These are phyloP conservation scores for Pichia sp. DNA, from an alignment of 1,139 yeast species.

Conservation along the genomic window DNA sequence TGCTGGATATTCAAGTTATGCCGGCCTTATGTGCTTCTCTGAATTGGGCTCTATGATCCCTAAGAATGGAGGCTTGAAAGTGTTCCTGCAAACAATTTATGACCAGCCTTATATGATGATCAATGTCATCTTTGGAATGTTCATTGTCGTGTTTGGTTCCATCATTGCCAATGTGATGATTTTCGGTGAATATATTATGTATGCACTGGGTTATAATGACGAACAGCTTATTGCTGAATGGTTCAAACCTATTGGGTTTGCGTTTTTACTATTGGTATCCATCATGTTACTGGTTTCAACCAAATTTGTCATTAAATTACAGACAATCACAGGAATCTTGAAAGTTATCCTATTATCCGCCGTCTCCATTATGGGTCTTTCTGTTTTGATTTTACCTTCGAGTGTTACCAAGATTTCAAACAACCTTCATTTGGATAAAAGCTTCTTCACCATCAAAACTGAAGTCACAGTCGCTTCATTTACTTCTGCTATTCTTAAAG, in stretches of 20 bases:
- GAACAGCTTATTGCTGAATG: constrained; percentile 18
- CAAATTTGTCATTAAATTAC: constrained; percentile 40
- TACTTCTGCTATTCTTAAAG: constrained; percentile 44
- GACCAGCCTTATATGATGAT: constrained; percentile 50
- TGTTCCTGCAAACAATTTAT: constrained; percentile 59
- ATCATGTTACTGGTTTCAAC: constrained; percentile 42
- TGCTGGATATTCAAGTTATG: constrained; percentile 53
- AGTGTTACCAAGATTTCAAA: constrained; percentile 26
- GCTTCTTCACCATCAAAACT: constrained; percentile 25
- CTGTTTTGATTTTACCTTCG: constrained; percentile 39
- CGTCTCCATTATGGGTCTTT: constrained; percentile 41
- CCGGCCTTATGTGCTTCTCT: constrained; percentile 57
- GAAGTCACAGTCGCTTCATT: constrained; percentile 34
- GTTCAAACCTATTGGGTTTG: constrained; percentile 36
- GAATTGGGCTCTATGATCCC: constrained; percentile 68
- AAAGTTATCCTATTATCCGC: constrained; percentile 38
- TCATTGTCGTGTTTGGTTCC: constrained; percentile 55
- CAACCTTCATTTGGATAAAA: constrained; percentile 17
- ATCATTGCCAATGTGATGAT: constrained; percentile 58
- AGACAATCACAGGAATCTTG: constrained; percentile 43
- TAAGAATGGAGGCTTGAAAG: constrained; percentile 67
- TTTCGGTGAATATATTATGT: constrained; percentile 58
- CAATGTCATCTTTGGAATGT: constrained; percentile 50
- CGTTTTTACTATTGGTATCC: constrained; percentile 34
- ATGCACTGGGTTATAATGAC: constrained; percentile 24